Evolutionary conservation across 2,329 filamentous ascomycete genomes (phyloP), one percentile per base, ranked within the genome.

Genomic region (Celoporthe dispersa): DNA sequence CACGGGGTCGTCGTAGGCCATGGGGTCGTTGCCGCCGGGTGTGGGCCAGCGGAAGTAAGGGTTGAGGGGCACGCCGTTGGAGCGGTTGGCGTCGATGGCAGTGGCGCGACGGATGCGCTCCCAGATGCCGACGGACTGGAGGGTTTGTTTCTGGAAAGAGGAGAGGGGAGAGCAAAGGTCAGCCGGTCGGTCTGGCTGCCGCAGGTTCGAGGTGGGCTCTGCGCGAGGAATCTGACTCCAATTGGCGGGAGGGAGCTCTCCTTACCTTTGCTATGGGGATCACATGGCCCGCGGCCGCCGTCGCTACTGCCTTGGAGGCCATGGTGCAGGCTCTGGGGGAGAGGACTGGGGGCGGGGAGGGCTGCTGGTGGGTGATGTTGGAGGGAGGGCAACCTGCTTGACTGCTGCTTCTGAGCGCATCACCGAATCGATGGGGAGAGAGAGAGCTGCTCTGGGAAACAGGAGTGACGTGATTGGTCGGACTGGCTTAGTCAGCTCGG

Each of bases 21-120:
- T 83, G 48, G 93, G 92, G 76, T 93, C 90, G 77, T 89, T 84
- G 74, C 84, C 86, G 74, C 92, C 94, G 12, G 92, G 96, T 64
- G 94, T 83, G 71, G 96, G 96, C 82, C 93, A 91, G 76, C 96
- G 94, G 88, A 88, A 98, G 84, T 94, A 91, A 55, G 94, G 90
- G 87, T 98, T 98, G 77, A 99, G 85, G 62, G 96, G 96, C 28
- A 99, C 85, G 81, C 96, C 96, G 77, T 92, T 94, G 75, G 94
- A 98, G 74, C 96, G 94, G 78, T 93, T 90, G 48, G 94, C 88
- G 80, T 97, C 95, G 77, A 99, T 84, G 75, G 94, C 89, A 75
- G 98, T 82, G 76, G 91, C 80, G 75, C 90, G 89, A 80, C 94
- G 94, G 80, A 99, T 84, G 69, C 84, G 84, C 79, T 95, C 94